Conservation (phyloP, 75 land plant species). For the Picea sitchensis region DNA sequence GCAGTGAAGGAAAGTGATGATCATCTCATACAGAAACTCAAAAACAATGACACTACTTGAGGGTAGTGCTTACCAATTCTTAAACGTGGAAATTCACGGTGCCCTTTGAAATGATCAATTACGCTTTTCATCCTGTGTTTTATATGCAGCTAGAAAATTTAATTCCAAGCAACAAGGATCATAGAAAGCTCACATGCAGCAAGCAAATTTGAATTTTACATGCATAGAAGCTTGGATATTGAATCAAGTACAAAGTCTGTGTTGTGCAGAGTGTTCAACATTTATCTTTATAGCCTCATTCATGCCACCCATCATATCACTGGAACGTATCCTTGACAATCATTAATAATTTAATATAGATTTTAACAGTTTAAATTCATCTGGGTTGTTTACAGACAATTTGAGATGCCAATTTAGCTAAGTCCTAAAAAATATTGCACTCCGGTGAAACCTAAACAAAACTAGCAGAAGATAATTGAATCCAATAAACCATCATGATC, state of each 20-base stretch:
- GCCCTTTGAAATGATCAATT: slow-evolving; percentile 77
- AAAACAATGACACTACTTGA: slow-evolving; percentile 1
- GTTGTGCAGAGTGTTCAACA: background rate
- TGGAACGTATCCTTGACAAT: background rate
- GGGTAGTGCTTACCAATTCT: slow-evolving; percentile 59
- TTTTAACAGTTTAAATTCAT: background rate
- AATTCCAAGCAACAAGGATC: background rate
- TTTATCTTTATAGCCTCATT: background rate
- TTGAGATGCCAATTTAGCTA: background rate
- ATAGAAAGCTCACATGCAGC: background rate
- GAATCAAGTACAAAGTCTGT: background rate
- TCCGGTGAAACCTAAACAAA: background rate
- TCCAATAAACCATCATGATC: background rate
- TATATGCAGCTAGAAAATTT: background rate
- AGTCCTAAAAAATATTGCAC: background rate
- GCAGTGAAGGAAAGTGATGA: background rate
- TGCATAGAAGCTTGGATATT: background rate
- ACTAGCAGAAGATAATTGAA: background rate
- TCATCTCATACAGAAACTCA: background rate
- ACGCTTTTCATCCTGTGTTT: slow-evolving; percentile 81
- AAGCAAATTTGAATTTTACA: background rate
- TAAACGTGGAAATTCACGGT: slow-evolving; percentile 87
- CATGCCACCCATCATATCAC: background rate
- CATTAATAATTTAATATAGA: background rate
- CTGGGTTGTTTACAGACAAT: background rate